Percentiles rank a stretch among this genome's conserved stretches.
Conservation (phyloP, 495 filamentous ascomycete species). For the Podospora australis region DNA sequence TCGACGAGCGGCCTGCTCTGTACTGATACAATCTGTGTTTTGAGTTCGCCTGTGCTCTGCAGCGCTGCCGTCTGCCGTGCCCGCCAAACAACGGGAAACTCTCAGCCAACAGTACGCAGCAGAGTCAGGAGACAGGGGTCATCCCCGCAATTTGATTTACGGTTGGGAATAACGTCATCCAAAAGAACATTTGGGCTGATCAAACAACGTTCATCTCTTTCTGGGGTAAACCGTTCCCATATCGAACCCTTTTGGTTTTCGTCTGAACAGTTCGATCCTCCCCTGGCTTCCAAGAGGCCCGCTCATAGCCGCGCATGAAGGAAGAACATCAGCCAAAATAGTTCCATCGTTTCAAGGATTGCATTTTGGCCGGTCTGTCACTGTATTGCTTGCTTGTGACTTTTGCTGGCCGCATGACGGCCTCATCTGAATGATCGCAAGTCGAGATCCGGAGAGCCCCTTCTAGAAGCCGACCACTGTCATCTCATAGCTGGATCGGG, state of each 20-base stretch:
- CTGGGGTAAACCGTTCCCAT: slow-evolving; percentile 8
- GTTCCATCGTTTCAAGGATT: slow-evolving; percentile 20
- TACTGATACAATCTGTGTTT: slow-evolving; percentile 31
- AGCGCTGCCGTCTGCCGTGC: slow-evolving; percentile 10
- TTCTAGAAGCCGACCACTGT: slow-evolving; percentile 25
- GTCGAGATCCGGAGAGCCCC: background rate
- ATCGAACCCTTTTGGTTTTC: slow-evolving; percentile 8
- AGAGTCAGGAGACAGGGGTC: slow-evolving; percentile 19
- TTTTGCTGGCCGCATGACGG: slow-evolving; percentile 12
- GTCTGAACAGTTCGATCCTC: slow-evolving; percentile 15
- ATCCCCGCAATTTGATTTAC: slow-evolving; percentile 25
- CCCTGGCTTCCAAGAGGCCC: slow-evolving; percentile 1
- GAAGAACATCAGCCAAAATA: slow-evolving; percentile 15
- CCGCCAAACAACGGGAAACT: slow-evolving; percentile 19
- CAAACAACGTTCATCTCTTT: slow-evolving; percentile 25
- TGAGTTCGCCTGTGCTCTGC: slow-evolving; percentile 25
- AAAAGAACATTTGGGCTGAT: slow-evolving; percentile 12
- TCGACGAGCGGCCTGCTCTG: slow-evolving; percentile 11
- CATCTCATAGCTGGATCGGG: background rate
- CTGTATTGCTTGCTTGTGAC: background rate
- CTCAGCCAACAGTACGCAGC: slow-evolving; percentile 15
- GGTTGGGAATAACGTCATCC: slow-evolving; percentile 24
- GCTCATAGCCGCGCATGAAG: slow-evolving; percentile 11
- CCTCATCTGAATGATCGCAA: slow-evolving; percentile 2
- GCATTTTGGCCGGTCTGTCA: slow-evolving; percentile 1